A percentile compares a stretch with the other conserved stretches of the same genome.
Conservation (phyloP, 1,284 basidiomycete species). For the Crepidotus sp. region DNA sequence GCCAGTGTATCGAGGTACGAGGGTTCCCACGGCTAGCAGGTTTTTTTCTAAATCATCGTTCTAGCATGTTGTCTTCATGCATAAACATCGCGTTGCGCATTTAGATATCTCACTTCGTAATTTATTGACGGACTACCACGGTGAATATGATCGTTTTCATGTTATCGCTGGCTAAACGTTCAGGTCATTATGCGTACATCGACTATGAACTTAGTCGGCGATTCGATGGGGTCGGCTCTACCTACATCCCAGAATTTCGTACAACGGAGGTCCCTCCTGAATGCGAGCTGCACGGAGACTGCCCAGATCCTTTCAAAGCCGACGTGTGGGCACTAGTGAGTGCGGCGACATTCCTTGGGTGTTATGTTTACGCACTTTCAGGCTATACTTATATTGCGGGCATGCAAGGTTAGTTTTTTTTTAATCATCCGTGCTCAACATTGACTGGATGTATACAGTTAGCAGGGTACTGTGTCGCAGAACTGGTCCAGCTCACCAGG, state of each 20-base stretch:
- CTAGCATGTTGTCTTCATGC: slow-evolving; percentile 64
- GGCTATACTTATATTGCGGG: slow-evolving; percentile 51
- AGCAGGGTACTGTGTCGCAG: slow-evolving; percentile 46
- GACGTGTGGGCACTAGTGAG: slow-evolving; percentile 55
- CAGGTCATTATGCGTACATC: slow-evolving; percentile 52
- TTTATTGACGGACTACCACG: slow-evolving; percentile 52
- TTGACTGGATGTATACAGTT: slow-evolving; percentile 31
- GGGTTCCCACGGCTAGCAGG: neutral
- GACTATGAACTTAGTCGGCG: slow-evolving; percentile 61
- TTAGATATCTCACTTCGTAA: slow-evolving; percentile 65
- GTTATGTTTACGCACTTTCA: neutral
- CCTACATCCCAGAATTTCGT: slow-evolving; percentile 33
- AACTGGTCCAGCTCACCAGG: slow-evolving; percentile 42
- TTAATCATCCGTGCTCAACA: neutral
- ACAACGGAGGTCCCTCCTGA: slow-evolving; percentile 67
- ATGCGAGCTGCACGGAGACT: slow-evolving; percentile 38
- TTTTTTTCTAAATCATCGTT: slow-evolving; percentile 4
- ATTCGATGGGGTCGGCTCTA: slow-evolving; percentile 34
- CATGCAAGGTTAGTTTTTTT: slow-evolving; percentile 53
- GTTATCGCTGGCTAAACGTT: neutral
- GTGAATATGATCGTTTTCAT: slow-evolving; percentile 15
- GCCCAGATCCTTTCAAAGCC: slow-evolving; percentile 54
- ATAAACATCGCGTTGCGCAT: slow-evolving; percentile 54
- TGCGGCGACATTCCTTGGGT: too few species aligned
- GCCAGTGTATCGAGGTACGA: slow-evolving; percentile 57